Conservation (phyloP, 2,329 filamentous ascomycete species). For the Fusarium subtropicale region DNA sequence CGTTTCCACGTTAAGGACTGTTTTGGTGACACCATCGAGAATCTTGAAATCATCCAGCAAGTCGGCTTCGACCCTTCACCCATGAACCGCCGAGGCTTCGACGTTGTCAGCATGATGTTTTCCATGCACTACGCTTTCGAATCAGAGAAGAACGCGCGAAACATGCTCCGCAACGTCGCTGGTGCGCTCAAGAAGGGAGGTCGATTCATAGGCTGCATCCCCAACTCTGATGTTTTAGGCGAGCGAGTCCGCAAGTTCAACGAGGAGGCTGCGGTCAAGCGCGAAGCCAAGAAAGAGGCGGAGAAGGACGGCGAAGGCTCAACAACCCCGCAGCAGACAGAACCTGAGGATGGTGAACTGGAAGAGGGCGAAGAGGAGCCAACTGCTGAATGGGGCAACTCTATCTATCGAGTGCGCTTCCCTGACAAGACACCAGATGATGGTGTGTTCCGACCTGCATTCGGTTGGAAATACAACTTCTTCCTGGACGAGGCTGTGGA, state of each 20-base stretch:
- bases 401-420: conserved; percentile 91
- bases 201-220: conserved; percentile 92
- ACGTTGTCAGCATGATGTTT: conserved; percentile 99
- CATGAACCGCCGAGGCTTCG: conserved; percentile 84
- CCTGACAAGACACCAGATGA: conserved; percentile 84
- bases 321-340: conserved; percentile 44
- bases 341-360: conserved; percentile 58
- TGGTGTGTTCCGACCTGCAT: conserved; percentile 92
- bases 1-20: conserved; percentile 94
- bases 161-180: conserved; percentile 93
- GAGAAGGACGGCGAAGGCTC: conserved; percentile 35
- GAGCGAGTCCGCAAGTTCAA: conserved; percentile 83
- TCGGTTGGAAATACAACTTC: conserved; percentile 98
- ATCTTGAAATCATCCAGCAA: conserved; percentile 82
- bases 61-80: conserved; percentile 87
- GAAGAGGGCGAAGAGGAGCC: conserved; percentile 73
- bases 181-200: conserved; percentile 93
- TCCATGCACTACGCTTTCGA: conserved; percentile 99
- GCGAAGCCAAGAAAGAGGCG: conserved; percentile 44
- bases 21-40: conserved; percentile 84
- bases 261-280: conserved; percentile 58
- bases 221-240: conserved; percentile 93
- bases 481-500: conserved; percentile 96
- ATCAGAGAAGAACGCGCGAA: conserved; percentile 86
- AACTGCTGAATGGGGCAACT: conserved; percentile 89